These are phyloP conservation scores for Amphibolis antarctica DNA, from an alignment of 106 monocot species.

Conservation along the genomic window DNA sequence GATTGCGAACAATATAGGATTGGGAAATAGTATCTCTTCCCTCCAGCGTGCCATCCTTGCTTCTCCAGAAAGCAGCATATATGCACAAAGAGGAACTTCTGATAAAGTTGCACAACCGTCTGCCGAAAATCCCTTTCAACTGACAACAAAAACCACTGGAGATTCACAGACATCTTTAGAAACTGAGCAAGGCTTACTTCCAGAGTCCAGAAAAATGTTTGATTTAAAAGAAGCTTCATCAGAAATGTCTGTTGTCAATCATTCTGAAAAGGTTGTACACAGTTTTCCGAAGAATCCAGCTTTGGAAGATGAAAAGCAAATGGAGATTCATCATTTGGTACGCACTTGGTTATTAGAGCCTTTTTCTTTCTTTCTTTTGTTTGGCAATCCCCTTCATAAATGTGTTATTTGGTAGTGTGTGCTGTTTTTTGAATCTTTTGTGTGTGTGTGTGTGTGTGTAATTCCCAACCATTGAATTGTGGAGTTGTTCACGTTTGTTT, in stretches of 20 bases:
- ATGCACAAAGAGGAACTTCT: background rate
- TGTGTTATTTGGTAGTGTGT: too few relatives aligned
- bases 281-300: conserved; percentile 12
- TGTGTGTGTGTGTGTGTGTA: too few relatives aligned
- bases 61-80: conserved; percentile 4
- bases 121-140: background rate
- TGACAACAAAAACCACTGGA: background rate
- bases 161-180: background rate
- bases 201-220: background rate
- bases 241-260: background rate
- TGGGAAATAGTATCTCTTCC: background rate
- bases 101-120: background rate
- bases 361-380: too few relatives aligned
- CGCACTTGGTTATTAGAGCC: too few relatives aligned
- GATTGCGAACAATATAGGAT: background rate
- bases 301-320: conserved; percentile 7
- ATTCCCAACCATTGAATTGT: too few relatives aligned
- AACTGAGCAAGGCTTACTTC: background rate
- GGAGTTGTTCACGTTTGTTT: too few relatives aligned
- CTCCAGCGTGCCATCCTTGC: background rate
- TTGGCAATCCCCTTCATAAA: too few relatives aligned
- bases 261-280: conserved; percentile 10
- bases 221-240: conserved; percentile 2
- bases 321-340: conserved; percentile 11
- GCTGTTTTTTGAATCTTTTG: too few relatives aligned